Evolutionary conservation across 2,329 filamentous ascomycete genomes (phyloP).

Genomic region (Macrophomina pseudophaseolina): DNA sequence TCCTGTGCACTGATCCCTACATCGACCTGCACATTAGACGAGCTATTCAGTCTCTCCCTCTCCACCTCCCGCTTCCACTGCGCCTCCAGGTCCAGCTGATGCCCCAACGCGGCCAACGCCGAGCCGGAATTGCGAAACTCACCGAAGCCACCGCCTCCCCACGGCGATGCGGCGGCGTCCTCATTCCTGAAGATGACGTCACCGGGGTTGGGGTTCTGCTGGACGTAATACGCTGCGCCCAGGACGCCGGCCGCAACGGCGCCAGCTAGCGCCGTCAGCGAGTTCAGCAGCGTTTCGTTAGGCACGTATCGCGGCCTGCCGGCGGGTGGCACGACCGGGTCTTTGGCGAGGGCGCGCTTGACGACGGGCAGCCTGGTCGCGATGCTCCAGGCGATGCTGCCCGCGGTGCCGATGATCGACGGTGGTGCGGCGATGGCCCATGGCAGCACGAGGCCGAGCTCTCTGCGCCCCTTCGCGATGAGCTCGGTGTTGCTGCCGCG

Average conservation of each 20-base stretch:
- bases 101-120: conserved; percentile 28
- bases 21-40: conserved; percentile 27
- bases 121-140: conserved; percentile 29
- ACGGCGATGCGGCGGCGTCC: not conserved
- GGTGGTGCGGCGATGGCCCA: conserved; percentile 19
- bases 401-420: not conserved
- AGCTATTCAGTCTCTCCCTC: conserved; percentile 10
- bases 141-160: not conserved
- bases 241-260: not conserved
- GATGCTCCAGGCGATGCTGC: conserved; percentile 4
- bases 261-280: conserved; percentile 5
- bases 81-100: conserved; percentile 26
- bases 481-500: conserved; percentile 21
- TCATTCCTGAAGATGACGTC: conserved; percentile 24
- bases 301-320: conserved; percentile 7
- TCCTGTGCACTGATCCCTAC: conserved; percentile 23
- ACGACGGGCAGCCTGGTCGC: conserved; percentile 3
- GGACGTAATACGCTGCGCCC: conserved; percentile 14
- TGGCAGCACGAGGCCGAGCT: conserved; percentile 23
- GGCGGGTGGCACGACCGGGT: conserved; percentile 8
- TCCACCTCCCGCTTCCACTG: conserved; percentile 20
- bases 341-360: not conserved
- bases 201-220: conserved; percentile 11
- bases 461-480: conserved; percentile 18
- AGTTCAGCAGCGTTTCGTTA: conserved; percentile 4